phyloP scores from a whole-genome alignment of 2,329 filamentous ascomycete species.

The Fusarium sp. region DNA sequence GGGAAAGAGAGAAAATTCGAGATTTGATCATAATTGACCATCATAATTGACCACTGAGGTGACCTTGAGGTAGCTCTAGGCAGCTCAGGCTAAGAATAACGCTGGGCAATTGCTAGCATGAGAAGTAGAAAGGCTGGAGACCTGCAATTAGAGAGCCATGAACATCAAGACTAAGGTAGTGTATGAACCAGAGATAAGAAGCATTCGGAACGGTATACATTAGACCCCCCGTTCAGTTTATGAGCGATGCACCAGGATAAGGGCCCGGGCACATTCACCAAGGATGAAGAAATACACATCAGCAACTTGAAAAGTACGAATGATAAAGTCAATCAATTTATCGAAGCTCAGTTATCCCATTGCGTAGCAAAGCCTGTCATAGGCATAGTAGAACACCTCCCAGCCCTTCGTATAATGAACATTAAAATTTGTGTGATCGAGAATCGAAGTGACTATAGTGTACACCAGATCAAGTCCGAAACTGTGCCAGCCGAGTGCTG shows the following conservation, averaged over 20 bases:
- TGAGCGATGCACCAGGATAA: neutral
- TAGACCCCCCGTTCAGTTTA: neutral
- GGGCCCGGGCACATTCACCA: neutral
- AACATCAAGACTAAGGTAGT: neutral
- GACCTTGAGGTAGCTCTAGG: neutral
- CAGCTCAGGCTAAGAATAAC: neutral
- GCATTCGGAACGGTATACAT: neutral
- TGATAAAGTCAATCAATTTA: constrained; percentile 3
- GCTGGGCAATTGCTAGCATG: neutral
- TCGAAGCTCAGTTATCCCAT: neutral
- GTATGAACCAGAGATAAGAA: neutral
- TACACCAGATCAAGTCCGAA: constrained; percentile 13
- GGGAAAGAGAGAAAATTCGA: neutral
- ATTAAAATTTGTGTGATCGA: constrained; percentile 18
- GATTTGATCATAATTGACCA: neutral
- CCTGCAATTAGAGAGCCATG: neutral
- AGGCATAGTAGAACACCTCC: neutral
- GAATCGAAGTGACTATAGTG: constrained; percentile 1
- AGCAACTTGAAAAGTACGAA: neutral
- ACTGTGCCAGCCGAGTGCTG: neutral
- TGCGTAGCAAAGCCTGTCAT: neutral
- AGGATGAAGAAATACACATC: neutral
- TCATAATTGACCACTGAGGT: neutral
- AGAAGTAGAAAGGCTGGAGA: neutral
- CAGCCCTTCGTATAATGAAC: constrained; percentile 1